Percentiles rank a stretch among this genome's conserved stretches.
Conservation (phyloP, 2,329 filamentous ascomycete species). For the Teratosphaeria destructans region DNA sequence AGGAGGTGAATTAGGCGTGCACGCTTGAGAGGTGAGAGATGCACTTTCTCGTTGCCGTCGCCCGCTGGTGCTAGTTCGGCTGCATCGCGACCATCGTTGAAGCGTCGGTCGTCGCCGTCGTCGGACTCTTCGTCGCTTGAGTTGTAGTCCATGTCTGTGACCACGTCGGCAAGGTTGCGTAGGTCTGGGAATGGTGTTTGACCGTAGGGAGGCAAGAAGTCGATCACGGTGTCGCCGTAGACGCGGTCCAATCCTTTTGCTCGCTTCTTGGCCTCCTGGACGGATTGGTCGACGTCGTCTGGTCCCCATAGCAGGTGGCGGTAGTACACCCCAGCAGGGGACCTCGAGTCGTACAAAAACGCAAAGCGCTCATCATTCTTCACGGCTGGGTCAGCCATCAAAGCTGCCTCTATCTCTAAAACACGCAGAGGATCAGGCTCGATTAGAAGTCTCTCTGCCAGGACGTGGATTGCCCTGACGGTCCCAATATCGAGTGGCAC, state of each 20-base stretch:
- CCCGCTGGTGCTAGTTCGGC: conserved; percentile 27
- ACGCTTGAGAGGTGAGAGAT: conserved; percentile 73
- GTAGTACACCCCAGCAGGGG: conserved; percentile 76
- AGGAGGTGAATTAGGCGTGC: conserved; percentile 76
- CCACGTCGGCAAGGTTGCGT: conserved; percentile 65
- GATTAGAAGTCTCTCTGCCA: conserved; percentile 67
- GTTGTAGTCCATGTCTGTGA: conserved; percentile 75
- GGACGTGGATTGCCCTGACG: conserved; percentile 76
- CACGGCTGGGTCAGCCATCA: conserved; percentile 79
- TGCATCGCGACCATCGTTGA: conserved; percentile 23
- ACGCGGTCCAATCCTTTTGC: conserved; percentile 19
- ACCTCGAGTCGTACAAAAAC: conserved; percentile 83
- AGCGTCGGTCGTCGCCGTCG: conserved; percentile 33
- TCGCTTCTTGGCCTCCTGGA: conserved; percentile 28
- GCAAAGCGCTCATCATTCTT: conserved; percentile 84
- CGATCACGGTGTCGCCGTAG: conserved; percentile 65
- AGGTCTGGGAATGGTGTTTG: conserved; percentile 51
- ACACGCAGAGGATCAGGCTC: conserved; percentile 44
- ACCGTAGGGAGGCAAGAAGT: conserved; percentile 67
- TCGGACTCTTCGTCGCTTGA: conserved; percentile 77
- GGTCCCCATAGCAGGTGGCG: conserved; percentile 73
- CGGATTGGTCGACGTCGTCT: neutral
- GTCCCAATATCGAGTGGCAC: conserved; percentile 68
- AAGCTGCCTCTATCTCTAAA: conserved; percentile 76
- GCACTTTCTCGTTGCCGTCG: conserved; percentile 36